Evolutionary conservation across 2,329 filamentous ascomycete species (phyloP).

Genomic region (Rhinocladiella mackenziei): DNA sequence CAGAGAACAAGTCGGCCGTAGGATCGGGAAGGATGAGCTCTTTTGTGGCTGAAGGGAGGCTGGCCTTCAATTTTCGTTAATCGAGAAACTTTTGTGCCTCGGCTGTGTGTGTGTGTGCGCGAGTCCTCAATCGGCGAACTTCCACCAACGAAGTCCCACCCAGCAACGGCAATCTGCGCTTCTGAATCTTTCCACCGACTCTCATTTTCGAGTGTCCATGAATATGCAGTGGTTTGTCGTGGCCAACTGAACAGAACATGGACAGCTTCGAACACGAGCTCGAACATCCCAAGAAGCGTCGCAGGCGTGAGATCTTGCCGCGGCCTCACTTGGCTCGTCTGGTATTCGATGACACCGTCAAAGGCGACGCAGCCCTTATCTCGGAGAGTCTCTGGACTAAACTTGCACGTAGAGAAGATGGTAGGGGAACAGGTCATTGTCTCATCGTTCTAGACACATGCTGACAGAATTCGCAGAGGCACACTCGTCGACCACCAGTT

Average conservation of each 20-base stretch:
- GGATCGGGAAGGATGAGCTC: not conserved
- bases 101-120: not conserved
- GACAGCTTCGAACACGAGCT: conserved; percentile 41
- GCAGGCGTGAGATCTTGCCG: conserved; percentile 45
- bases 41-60: not conserved
- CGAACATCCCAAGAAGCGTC: conserved; percentile 50
- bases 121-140: no score
- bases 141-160: not conserved
- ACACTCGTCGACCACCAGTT: conserved; percentile 25
- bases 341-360: conserved; percentile 78
- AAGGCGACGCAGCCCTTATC: conserved; percentile 77
- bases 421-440: conserved; percentile 34
- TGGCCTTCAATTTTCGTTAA: not conserved
- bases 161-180: not conserved
- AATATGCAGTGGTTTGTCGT: conserved; percentile 4
- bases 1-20: not conserved
- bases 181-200: not conserved
- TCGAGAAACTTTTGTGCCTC: conserved; percentile 5
- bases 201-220: not conserved
- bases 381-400: conserved; percentile 82
- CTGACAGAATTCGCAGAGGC: conserved; percentile 11
- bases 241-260: conserved; percentile 35
- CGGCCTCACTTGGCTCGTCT: conserved; percentile 70
- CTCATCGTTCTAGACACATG: conserved; percentile 9
- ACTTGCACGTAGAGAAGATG: conserved; percentile 51